Conservation (phyloP, 163 green algal species). For the Chlamydomonas reinhardtii region DNA sequence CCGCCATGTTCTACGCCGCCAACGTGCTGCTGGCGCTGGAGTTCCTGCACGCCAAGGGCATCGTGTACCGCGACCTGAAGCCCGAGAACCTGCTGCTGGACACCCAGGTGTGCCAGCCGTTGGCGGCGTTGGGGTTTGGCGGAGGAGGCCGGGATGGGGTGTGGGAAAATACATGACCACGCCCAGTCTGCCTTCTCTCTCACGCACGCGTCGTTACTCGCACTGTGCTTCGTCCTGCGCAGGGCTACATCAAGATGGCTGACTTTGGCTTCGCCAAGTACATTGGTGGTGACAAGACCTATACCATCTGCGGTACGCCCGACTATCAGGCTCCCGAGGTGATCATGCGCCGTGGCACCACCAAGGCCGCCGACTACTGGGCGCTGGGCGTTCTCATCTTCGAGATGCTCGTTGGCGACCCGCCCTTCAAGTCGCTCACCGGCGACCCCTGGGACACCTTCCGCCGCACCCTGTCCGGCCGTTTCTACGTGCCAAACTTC, state of each 20-base stretch:
- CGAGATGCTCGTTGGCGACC: conserved; percentile 87
- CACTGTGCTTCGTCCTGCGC: background rate
- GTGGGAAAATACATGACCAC: too few species aligned
- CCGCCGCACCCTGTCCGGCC: conserved; percentile 75
- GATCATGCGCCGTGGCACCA: conserved; percentile 82
- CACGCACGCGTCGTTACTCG: too few species aligned
- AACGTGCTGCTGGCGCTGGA: conserved; percentile 81
- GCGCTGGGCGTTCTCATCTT: conserved; percentile 88
- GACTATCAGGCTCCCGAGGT: conserved; percentile 84
- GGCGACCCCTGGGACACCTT: conserved; percentile 88
- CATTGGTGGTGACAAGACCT: conserved; percentile 77
- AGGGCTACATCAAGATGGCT: conserved; percentile 87
- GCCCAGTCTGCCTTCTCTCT: too few species aligned
- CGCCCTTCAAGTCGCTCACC: conserved; percentile 82
- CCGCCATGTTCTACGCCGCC: conserved; percentile 81
- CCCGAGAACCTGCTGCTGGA: conserved; percentile 88
- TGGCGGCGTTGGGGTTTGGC: too few species aligned
- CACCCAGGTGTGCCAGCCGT: conserved; percentile 52
- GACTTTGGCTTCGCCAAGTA: conserved; percentile 91
- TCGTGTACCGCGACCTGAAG: conserved; percentile 89
- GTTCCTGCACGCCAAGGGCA: conserved; percentile 77
- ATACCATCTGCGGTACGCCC: conserved; percentile 89
- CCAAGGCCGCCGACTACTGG: conserved; percentile 86
- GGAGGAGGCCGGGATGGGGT: too few species aligned
- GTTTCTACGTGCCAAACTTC: conserved; percentile 83